Base-by-base conservation (phyloP, 164 flowering plant species). In the Liquidambar formosana region DNA sequence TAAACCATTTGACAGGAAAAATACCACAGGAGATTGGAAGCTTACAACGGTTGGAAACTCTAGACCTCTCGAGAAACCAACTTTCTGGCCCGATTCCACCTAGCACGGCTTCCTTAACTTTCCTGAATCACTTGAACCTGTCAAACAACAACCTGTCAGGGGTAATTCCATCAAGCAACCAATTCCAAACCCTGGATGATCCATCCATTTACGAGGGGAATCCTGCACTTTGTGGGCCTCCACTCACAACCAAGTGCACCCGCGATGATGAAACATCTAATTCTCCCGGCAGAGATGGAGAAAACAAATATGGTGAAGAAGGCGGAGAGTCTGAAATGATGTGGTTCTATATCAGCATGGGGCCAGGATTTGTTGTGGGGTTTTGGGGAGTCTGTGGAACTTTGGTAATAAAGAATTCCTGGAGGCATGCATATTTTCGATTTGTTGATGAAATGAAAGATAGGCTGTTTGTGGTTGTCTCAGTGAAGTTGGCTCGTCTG, bases 161-260 rank as follows among this genome's bases (percentile, higher is more conserved):
- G 44, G 22, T 1, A 38, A 60, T 60, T 26, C 63, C 63, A 60
- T 27, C 63, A 16, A 60, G 63, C 63, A 60, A 4, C 26, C 63
- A 60, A n/a, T 38, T 60, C 26, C 26, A 25, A 27, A 33, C 61
- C 2, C 53, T 49, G 4, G n/a, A 49, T 49, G 53, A 18, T 12
- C 53, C 53, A 49, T 49, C 53, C 16, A 49, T 49, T 15, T 49
- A 49, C 53, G n/a, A n/a, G 53, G 53, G n/a, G 0, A 49, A 49
- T n/a, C 53, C 53, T 49, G 53, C 53, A 49, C 53, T 49, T 5
- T 49, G 53, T 16, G 53, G 53, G 53, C n/a, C 0, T 49, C 53
- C 21, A 16, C 16, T 49, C 6, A 13, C 53, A 15, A n/a, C 19
- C n/a, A 49, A 49, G 53, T 49, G 41, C 41, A 33, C 2, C 2